Conservation (phyloP, 805 yeast genomes). For the Saturnispora gosingensis region DNA sequence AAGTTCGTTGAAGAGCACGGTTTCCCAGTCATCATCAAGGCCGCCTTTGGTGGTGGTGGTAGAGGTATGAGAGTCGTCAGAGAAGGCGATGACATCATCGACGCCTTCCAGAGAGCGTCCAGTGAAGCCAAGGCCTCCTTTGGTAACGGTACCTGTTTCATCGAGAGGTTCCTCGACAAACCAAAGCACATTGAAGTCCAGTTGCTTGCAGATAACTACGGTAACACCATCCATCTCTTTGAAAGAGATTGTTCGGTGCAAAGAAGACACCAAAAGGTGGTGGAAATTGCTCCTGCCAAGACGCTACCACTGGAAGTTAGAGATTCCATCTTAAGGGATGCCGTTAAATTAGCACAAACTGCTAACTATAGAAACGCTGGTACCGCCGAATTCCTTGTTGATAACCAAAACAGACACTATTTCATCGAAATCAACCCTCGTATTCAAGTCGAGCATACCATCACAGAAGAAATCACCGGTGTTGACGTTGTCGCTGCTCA, state of each 20-base stretch:
- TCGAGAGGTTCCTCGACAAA: conserved; percentile 89
- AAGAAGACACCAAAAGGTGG: conserved; percentile 92
- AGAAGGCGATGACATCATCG: conserved; percentile 64
- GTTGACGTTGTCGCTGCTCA: conserved; percentile 83
- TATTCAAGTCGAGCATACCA: conserved; percentile 95
- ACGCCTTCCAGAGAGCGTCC: conserved; percentile 81
- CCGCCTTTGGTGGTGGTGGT: conserved; percentile 99
- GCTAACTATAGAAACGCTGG: conserved; percentile 95
- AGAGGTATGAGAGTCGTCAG: conserved; percentile 94
- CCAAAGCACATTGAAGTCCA: conserved; percentile 96
- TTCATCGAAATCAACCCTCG: conserved; percentile 95
- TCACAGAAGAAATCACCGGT: conserved; percentile 92
- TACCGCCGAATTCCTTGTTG: conserved; percentile 93
- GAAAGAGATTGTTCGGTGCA: conserved; percentile 98
- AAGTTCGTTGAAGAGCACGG: conserved; percentile 63
- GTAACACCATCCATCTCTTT: conserved; percentile 87
- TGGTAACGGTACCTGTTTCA: conserved; percentile 94
- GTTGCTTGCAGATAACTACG: conserved; percentile 91
- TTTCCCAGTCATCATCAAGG: conserved; percentile 92
- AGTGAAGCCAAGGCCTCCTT: conserved; percentile 91
- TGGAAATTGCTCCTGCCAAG: conserved; percentile 98
- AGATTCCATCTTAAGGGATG: conserved; percentile 86
- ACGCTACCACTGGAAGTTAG: conserved; percentile 75
- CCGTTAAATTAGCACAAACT: conserved; percentile 71
- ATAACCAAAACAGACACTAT: conserved; percentile 77